Evolutionary conservation across 2,329 filamentous ascomycete species (phyloP).

Genomic region (Leptographium wingfieldii): DNA sequence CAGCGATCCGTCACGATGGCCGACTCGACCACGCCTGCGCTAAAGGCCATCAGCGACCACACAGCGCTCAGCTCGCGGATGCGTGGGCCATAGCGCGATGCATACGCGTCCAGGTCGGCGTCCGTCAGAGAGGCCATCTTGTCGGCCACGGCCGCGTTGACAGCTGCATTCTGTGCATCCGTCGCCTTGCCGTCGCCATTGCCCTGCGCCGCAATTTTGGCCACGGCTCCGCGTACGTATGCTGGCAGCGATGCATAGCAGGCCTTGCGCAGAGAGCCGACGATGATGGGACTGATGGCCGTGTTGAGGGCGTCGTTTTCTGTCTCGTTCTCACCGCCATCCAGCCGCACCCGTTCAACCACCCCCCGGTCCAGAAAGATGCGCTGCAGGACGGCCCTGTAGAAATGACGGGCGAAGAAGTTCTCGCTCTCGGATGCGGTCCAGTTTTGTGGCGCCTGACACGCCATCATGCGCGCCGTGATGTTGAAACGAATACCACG

Average conservation of each 20-base stretch:
- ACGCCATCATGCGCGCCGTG: constrained; percentile 95
- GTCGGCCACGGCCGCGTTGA: constrained; percentile 41
- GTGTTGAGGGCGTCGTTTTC: constrained; percentile 27
- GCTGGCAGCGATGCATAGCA: constrained; percentile 63
- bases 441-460: constrained; percentile 93
- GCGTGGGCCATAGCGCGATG: constrained; percentile 44
- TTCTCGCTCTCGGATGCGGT: constrained; percentile 62
- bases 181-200: constrained; percentile 16
- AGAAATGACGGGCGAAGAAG: constrained; percentile 92
- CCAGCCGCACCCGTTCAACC: constrained; percentile 49
- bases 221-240: constrained; percentile 71
- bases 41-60: constrained; percentile 95
- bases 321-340: constrained; percentile 23
- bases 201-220: constrained; percentile 43
- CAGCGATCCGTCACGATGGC: constrained; percentile 85
- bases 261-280: constrained; percentile 70
- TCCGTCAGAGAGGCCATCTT: constrained; percentile 59
- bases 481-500: constrained; percentile 77
- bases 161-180: constrained; percentile 2
- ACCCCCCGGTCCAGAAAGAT: constrained; percentile 82
- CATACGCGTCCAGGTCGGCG: constrained; percentile 62
- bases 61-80: constrained; percentile 76
- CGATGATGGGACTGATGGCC: constrained; percentile 68
- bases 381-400: constrained; percentile 76
- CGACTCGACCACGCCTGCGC: constrained; percentile 77